Evolutionary conservation across 495 filamentous ascomycete genomes (phyloP).

Genomic region (Geoglossum glabrum): DNA sequence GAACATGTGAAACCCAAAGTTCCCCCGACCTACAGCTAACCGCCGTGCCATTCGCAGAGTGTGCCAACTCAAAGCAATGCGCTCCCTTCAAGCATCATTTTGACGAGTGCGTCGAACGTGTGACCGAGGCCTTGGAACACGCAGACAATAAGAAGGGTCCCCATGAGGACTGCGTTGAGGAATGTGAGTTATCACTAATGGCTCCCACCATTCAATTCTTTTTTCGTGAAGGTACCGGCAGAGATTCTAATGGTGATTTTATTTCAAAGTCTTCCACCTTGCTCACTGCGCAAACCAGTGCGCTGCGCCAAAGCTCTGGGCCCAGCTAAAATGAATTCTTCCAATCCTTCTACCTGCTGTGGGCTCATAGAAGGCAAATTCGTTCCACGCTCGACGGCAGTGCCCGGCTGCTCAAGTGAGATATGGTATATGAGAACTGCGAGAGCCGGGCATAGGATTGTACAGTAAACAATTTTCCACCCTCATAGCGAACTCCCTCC

Average conservation of each 20-base stretch:
- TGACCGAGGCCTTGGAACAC: constrained; percentile 46
- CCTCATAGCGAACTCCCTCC: background rate
- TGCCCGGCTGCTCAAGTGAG: background rate
- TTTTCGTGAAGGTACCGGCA: background rate
- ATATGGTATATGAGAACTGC: background rate
- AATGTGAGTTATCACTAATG: constrained; percentile 45
- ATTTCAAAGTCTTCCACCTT: constrained; percentile 75
- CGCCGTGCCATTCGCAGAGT: constrained; percentile 40
- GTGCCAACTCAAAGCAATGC: constrained; percentile 67
- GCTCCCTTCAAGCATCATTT: constrained; percentile 85
- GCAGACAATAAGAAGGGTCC: constrained; percentile 38
- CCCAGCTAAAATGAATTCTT: constrained; percentile 52
- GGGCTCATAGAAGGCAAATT: background rate
- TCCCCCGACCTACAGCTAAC: constrained; percentile 4
- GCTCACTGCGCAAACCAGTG: constrained; percentile 80
- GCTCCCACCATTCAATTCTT: background rate
- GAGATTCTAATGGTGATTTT: background rate
- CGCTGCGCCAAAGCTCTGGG: constrained; percentile 90
- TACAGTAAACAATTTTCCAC: background rate
- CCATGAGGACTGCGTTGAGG: constrained; percentile 93
- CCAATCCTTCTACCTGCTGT: background rate
- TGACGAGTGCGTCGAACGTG: constrained; percentile 91
- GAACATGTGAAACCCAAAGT: background rate
- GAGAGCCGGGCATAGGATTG: background rate
- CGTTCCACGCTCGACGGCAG: background rate